These are phyloP conservation scores for Pelargonium australe DNA, from an alignment of 441 rosid genomes.

Conservation along the genomic window DNA sequence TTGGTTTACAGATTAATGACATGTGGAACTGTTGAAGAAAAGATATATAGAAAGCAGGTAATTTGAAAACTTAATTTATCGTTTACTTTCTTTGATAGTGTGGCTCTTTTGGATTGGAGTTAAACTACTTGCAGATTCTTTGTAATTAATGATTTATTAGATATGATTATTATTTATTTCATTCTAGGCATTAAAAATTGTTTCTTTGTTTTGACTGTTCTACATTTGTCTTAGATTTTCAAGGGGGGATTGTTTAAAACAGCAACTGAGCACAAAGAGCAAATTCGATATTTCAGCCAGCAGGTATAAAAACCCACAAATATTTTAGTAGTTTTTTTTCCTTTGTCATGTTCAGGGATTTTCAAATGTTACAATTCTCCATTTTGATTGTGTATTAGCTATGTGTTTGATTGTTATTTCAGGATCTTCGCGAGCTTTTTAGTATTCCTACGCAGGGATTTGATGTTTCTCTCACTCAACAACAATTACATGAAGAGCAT, in stretches of 20 bases:
- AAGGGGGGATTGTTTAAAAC: conserved; percentile 90
- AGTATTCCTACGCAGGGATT: conserved; percentile 88
- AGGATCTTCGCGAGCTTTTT: conserved; percentile 89
- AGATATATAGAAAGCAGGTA: conserved; percentile 95
- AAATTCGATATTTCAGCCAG: conserved; percentile 87
- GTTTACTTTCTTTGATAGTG: too few species aligned
- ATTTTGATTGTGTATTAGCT: conserved; percentile 5
- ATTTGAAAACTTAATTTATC: neutral
- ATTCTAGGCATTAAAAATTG: neutral
- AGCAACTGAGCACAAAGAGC: conserved; percentile 96
- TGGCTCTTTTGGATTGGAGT: too few species aligned
- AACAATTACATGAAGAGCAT: conserved; percentile 85
- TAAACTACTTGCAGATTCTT: too few species aligned
- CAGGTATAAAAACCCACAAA: conserved; percentile 38
- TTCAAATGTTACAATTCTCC: neutral
- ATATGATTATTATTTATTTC: too few species aligned
- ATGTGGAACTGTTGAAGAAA: conserved; percentile 96
- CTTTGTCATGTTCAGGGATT: neutral
- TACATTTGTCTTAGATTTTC: conserved; percentile 45
- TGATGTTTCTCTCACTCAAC: conserved; percentile 76
- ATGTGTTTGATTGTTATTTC: conserved; percentile 18
- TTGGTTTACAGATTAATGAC: conserved; percentile 90
- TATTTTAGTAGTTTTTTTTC: neutral
- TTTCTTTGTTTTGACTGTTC: neutral
- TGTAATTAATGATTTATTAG: too few species aligned